These are phyloP conservation scores for Arctium lappa DNA, from an alignment of 129 eudicot genomes.

Conservation along the genomic window DNA sequence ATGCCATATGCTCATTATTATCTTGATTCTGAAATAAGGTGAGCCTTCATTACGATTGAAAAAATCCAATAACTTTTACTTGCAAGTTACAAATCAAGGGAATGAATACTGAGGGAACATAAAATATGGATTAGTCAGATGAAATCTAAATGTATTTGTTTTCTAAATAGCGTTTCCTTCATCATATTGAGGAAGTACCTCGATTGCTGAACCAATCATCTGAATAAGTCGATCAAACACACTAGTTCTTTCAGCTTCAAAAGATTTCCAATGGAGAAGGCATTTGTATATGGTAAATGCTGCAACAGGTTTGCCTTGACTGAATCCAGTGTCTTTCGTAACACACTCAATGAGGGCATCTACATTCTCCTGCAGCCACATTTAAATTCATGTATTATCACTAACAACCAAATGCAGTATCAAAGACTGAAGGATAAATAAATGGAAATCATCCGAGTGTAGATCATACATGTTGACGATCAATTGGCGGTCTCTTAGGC, in stretches of 20 bases:
- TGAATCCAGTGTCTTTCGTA: slow-evolving; percentile 62
- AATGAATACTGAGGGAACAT: neutral
- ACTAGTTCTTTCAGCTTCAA: slow-evolving; percentile 81
- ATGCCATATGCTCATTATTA: slow-evolving; percentile 66
- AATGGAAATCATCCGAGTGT: neutral
- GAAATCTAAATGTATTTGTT: neutral
- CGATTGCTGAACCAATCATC: slow-evolving; percentile 81
- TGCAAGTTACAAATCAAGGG: neutral
- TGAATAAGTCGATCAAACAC: slow-evolving; percentile 84
- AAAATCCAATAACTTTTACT: neutral
- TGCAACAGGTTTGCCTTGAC: slow-evolving; percentile 82
- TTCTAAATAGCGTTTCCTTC: neutral
- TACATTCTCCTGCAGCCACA: slow-evolving; percentile 60
- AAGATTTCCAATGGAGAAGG: slow-evolving; percentile 82
- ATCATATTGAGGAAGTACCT: slow-evolving; percentile 36
- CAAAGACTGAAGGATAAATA: neutral
- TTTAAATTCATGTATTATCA: neutral
- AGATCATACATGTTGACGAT: slow-evolving; percentile 59
- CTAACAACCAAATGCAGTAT: neutral
- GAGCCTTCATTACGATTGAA: slow-evolving; percentile 9
- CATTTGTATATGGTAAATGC: slow-evolving; percentile 77
- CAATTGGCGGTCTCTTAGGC: slow-evolving; percentile 49
- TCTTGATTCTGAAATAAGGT: slow-evolving; percentile 61
- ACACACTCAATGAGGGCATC: slow-evolving; percentile 73
- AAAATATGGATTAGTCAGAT: neutral